Evolutionary conservation across 1,284 basidiomycete species (phyloP), one percentile per base, ranked within the genome.

Genomic region (Naganishia liquefaciens): DNA sequence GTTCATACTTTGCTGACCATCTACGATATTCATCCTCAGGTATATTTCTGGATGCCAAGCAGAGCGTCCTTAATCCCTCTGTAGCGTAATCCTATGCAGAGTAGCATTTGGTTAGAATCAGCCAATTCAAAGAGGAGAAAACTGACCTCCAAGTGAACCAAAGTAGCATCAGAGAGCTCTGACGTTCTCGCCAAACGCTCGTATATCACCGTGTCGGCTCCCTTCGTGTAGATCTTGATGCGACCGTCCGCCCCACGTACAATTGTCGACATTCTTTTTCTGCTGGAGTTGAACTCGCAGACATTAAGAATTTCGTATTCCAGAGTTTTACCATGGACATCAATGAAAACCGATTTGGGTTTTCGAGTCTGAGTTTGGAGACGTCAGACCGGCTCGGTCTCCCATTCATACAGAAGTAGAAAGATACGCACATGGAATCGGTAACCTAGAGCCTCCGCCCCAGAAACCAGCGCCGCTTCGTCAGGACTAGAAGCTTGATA

Each of bases 401-500:
- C 6, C 37, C 23, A 21, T 9, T 28, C 37, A 47, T 54, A 33
- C 54, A 19, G 28, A 17, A 40, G 40, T 13, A n/a, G n/a, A n/a
- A n/a, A n/a, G n/a, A n/a, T n/a, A 82, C 87, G 66, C 72, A 95
- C 93, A 73, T 91, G 91, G 77, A 99, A 99, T 68, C 89, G 88
- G 77, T 93, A 98, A 0, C 93, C 93, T 65, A 99, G 81, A 47
- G 90, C 73, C 76, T 99, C 93, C 0, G 96, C 96, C 15, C 96
- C 96, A 1, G 90, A 86, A 0, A 99, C 96, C 39, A 99, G 82
- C 1, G 96, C 96, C 0, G 93, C 96, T 78, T 99, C 96, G 74
- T 99, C 96, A 0, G 96, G 96, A 81, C 93, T 96, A 68, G 91
- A 95, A 0, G 96, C 96, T 78, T 99, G 96, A 76, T 90, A 99